Evolutionary conservation across 345 rosid species (phyloP).

Genomic region (Syzygium aqueum): DNA sequence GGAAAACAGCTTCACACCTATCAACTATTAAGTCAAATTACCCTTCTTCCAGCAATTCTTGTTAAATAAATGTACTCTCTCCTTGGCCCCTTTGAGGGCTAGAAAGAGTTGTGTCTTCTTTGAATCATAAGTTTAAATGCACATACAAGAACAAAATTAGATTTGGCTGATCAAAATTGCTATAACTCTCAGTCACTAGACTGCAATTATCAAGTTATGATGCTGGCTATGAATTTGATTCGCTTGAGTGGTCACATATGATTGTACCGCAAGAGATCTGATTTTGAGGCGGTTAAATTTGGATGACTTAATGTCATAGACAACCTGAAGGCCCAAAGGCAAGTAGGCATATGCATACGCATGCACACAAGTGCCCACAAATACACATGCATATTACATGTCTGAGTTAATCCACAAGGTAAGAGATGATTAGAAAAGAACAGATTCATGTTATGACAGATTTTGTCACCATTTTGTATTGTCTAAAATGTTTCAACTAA

Average conservation of each 20-base stretch:
- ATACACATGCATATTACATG: background rate
- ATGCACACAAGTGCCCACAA: background rate
- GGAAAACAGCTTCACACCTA: background rate
- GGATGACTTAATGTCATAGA: constrained; percentile 3
- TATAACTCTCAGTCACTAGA: background rate
- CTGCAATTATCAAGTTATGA: background rate
- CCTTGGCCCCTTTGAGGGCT: background rate
- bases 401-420: background rate
- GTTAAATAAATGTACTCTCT: background rate
- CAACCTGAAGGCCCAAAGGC: background rate
- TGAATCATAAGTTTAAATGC: background rate
- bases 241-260: background rate
- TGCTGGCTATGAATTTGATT: background rate
- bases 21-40: background rate
- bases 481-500: background rate
- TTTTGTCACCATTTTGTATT: background rate
- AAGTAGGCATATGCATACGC: background rate
- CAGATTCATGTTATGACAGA: background rate
- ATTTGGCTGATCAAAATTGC: background rate
- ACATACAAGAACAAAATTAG: background rate
- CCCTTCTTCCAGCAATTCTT: background rate
- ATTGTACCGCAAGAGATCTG: background rate
- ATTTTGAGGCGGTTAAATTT: background rate
- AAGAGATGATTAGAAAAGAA: background rate
- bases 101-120: background rate